Percentiles rank a stretch among this genome's conserved stretches.
phyloP scores from a whole-genome alignment of 345 rosid species.

The Rubroshorea leprosula region DNA sequence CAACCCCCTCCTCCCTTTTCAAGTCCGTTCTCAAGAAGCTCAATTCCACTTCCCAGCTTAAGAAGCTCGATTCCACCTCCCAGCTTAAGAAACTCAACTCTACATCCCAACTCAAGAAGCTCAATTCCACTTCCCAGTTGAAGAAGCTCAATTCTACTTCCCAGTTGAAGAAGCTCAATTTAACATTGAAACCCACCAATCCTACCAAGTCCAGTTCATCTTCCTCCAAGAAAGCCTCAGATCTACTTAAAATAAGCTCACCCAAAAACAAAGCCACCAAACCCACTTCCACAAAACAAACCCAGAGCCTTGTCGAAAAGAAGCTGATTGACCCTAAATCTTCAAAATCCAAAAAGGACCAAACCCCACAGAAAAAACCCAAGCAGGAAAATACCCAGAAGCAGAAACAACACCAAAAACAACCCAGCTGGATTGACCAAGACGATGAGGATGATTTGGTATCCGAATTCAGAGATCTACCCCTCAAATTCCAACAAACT shows the following conservation, averaged over 20 bases:
- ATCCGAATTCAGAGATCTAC: slow-evolving; percentile 69
- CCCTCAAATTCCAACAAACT: slow-evolving; percentile 58
- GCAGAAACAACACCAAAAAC: slow-evolving; percentile 19
- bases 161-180: slow-evolving; percentile 27
- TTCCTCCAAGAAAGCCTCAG: slow-evolving; percentile 37
- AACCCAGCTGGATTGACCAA: slow-evolving; percentile 55
- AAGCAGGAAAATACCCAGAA: slow-evolving; percentile 13
- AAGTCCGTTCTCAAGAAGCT: slow-evolving; percentile 41
- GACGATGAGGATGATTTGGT: slow-evolving; percentile 61
- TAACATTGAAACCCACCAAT: slow-evolving; percentile 41
- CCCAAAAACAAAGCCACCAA: slow-evolving; percentile 50
- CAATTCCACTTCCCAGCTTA: slow-evolving; percentile 20
- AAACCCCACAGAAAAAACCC: slow-evolving; percentile 20
- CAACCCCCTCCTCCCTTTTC: slow-evolving; percentile 13
- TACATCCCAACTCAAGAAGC: slow-evolving; percentile 18
- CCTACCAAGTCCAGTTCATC: slow-evolving; percentile 29
- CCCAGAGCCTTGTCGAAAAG: slow-evolving; percentile 17
- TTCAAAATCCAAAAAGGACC: slow-evolving; percentile 26
- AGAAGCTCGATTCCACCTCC: slow-evolving; percentile 30
- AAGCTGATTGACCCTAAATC: slow-evolving; percentile 21
- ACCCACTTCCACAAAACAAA: slow-evolving; percentile 24
- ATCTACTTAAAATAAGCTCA: slow-evolving; percentile 44
- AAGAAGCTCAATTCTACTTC: slow-evolving; percentile 30
- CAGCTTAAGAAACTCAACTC: slow-evolving; percentile 19
- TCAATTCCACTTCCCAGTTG: slow-evolving; percentile 26